phyloP scores from a whole-genome alignment of 2,329 filamentous ascomycete species.

The Fusarium brachygibbosum region DNA sequence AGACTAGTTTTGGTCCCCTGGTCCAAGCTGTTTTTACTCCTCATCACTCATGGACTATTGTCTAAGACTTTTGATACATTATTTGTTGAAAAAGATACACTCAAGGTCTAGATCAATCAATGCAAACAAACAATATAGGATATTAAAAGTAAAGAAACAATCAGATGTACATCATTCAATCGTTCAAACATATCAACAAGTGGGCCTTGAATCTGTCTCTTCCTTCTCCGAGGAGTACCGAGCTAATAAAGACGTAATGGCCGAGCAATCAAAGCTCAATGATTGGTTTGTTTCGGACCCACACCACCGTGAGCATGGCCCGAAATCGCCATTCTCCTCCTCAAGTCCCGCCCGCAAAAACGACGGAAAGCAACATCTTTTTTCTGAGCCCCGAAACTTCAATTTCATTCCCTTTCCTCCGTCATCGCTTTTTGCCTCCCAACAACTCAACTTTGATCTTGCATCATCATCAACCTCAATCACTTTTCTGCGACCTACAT shows the following conservation, averaged over 20 bases:
- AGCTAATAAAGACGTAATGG: conserved; percentile 51
- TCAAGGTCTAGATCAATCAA: too few relatives aligned
- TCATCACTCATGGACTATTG: conserved; percentile 10
- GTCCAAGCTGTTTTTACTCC: conserved; percentile 15
- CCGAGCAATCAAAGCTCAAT: conserved; percentile 49
- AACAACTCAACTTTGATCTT: conserved; percentile 25
- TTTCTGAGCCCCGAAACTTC: conserved; percentile 45
- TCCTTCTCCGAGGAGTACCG: conserved; percentile 50
- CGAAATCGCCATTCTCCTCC: conserved; percentile 51
- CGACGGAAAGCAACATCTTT: conserved; percentile 41
- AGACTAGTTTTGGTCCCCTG: conserved; percentile 31
- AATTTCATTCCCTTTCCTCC: conserved; percentile 36
- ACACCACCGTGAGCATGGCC: conserved; percentile 44
- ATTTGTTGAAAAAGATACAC: too few relatives aligned
- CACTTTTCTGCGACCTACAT: conserved; percentile 20
- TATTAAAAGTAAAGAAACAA: too few relatives aligned
- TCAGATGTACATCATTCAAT: too few relatives aligned
- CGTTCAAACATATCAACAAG: background rate
- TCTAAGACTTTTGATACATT: background rate
- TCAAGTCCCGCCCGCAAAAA: conserved; percentile 45
- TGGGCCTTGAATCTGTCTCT: conserved; percentile 30
- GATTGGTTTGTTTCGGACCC: conserved; percentile 36
- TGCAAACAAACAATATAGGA: too few relatives aligned
- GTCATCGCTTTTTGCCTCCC: conserved; percentile 48
- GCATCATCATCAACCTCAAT: conserved; percentile 16